Evolutionary conservation across 202 grass and related monocot species (phyloP), one percentile per base, ranked within the genome.

Genomic region (Bolboschoenoplectus hybrid): DNA sequence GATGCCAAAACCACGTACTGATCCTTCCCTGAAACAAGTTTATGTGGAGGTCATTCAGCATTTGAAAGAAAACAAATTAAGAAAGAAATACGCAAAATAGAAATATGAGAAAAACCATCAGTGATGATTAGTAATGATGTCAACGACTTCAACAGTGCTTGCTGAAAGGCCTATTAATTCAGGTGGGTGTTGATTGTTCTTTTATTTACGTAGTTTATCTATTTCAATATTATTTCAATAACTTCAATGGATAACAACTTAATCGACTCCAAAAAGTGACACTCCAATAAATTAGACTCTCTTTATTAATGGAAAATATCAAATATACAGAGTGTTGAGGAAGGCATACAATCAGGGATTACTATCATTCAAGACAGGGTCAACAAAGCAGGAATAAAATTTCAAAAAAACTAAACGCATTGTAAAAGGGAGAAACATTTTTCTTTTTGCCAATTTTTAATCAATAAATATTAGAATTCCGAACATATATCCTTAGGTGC

Each of bases 1-100:
- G 76, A 94, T 89, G 36, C 96, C 93, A 85, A 87, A 95, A 81
- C 96, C 90, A 1, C 86, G 85, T 32, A 86, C 86, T 16, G 91
- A 92, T 41, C 93, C 93, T 86, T 98, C 91, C 96, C 91, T 98
- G 83, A 79, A 77, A 57, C 87, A 44, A 68, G 5, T 6, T 46
- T 49, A 19, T 49, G 16, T 32, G 17, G 17, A 73, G 9, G 40
- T 49, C 43, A 73, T 73, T 73, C n/a, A 73, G 69, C 17, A 73
- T 47, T 73, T 46, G 1, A 9, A 73, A 73, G 7, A 73, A 73
- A 13, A 49, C 43, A 73, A 47, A 73, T 49, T 44, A 44, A 44
- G 16, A 6, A 71, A 80, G 20, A 60, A 8, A 7, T 64, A 62
- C 82, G 83, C 32, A 67, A 86, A 20, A 43, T 34, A 64, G 45